phyloP scores from a whole-genome alignment of 169 alveolate genomes.

The Eimeria necatrix region DNA sequence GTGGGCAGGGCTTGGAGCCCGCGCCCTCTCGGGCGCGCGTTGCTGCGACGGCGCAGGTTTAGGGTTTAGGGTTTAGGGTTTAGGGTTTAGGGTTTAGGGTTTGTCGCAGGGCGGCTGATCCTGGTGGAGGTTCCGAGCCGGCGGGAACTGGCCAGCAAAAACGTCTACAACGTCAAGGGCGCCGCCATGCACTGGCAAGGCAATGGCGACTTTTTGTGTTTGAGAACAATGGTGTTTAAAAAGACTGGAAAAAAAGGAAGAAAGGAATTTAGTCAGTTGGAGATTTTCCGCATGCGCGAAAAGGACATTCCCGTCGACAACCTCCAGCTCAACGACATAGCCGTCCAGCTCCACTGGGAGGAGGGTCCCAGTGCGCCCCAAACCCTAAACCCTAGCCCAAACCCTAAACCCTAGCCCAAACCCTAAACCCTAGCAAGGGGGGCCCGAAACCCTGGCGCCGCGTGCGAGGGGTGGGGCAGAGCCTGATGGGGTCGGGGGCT shows the following conservation, averaged over 20 bases:
- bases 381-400: neutral
- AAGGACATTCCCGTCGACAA: slow-evolving; percentile 94
- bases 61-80: slow-evolving; percentile 9
- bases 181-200: slow-evolving; percentile 95
- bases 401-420: neutral
- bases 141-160: slow-evolving; percentile 92
- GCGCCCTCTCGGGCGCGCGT: no score
- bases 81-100: neutral
- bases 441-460: neutral
- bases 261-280: slow-evolving; percentile 91
- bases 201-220: slow-evolving; percentile 93
- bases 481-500: no score
- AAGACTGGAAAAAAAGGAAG: slow-evolving; percentile 93
- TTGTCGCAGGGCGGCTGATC: slow-evolving; percentile 85
- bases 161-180: slow-evolving; percentile 91
- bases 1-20: no score
- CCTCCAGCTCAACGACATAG: slow-evolving; percentile 92
- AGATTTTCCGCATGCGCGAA: slow-evolving; percentile 93
- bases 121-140: slow-evolving; percentile 92
- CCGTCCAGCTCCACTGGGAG: slow-evolving; percentile 94
- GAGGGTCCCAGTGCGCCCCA: slow-evolving; percentile 79
- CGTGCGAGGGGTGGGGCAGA: no score
- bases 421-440: neutral
- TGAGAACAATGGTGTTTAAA: slow-evolving; percentile 90
- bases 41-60: neutral